Evolutionary conservation across 1,284 basidiomycete genomes (phyloP), one percentile per base, ranked within the genome.

Genomic region (Heterobasidion occidentale): DNA sequence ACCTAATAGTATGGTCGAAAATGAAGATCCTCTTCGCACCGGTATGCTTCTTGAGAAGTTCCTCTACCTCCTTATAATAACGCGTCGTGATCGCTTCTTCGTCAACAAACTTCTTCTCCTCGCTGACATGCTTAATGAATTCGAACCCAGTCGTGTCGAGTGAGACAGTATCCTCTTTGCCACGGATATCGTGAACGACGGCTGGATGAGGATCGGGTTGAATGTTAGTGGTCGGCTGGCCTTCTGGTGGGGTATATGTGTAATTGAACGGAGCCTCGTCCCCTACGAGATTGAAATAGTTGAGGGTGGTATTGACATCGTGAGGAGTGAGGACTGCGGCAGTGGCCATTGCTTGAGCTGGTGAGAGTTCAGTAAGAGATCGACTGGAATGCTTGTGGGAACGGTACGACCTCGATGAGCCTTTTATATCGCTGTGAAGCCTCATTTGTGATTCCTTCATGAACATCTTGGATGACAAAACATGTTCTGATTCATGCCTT

Each of bases 1-100:
- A 71, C 65, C 76, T 67, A 61, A 78, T 71, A 27, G 74, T 77
- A 58, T 78, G 75, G 59, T 78, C 74, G 38, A 78, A 77, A 57
- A 78, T 70, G 59, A 74, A 64, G 19, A 77, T 67, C 46, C 65
- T 68, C 62, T 71, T 72, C n/a, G 71, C 75, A 5, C 74, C 76
- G 1, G 70, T 62, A 38, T 72, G 56, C 60, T 68, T 67, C 67
- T 72, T 77, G 59, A 79, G 56, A n/a, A 79, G 60, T 58, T 71
- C 68, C 59, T 73, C 72, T 0, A 75, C 69, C 63, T 79, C 78
- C 45, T 66, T 59, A 58, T 78, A 78, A 56, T 77, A 77, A 36
- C 56, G 58, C 6, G 51, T 50, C 60, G 65, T 63, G 62, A 79
- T 75, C 53, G 58, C 61, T 20, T 70, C 69, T 12, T 77, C 75